phyloP scores from a whole-genome alignment of 495 filamentous ascomycete species.

The Tuber umbilicatum region DNA sequence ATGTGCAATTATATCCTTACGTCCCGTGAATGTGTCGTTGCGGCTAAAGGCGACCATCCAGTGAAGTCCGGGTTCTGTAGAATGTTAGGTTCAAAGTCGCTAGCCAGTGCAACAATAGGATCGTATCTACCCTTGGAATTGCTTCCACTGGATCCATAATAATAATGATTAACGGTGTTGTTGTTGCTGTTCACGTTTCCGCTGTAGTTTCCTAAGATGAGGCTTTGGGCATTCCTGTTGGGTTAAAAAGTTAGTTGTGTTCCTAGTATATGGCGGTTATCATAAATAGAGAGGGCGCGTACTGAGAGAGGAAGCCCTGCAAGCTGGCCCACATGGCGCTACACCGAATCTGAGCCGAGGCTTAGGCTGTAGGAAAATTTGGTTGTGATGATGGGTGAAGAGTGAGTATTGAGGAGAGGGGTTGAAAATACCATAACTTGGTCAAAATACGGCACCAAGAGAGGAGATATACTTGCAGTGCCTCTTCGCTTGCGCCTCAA shows the following conservation, averaged over 20 bases:
- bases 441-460: background rate
- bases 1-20: conserved; percentile 43
- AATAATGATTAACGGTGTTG: background rate
- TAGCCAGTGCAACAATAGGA: background rate
- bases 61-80: background rate
- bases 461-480: background rate
- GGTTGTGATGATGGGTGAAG: background rate
- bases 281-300: background rate
- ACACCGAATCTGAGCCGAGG: background rate
- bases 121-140: background rate
- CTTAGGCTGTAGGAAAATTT: background rate
- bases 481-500: background rate
- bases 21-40: conserved; percentile 46
- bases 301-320: background rate
- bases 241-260: background rate
- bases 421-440: background rate
- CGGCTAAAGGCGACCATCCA: conserved; percentile 40
- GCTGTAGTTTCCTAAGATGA: background rate
- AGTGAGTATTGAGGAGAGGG: background rate
- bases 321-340: background rate
- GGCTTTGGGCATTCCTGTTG: background rate
- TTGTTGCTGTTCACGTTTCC: conserved; percentile 4
- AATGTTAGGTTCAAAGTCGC: background rate
- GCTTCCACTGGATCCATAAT: background rate
- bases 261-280: background rate